Evolutionary conservation across 2,329 filamentous ascomycete species (phyloP).

Genomic region (Ambrosiella xylebori): DNA sequence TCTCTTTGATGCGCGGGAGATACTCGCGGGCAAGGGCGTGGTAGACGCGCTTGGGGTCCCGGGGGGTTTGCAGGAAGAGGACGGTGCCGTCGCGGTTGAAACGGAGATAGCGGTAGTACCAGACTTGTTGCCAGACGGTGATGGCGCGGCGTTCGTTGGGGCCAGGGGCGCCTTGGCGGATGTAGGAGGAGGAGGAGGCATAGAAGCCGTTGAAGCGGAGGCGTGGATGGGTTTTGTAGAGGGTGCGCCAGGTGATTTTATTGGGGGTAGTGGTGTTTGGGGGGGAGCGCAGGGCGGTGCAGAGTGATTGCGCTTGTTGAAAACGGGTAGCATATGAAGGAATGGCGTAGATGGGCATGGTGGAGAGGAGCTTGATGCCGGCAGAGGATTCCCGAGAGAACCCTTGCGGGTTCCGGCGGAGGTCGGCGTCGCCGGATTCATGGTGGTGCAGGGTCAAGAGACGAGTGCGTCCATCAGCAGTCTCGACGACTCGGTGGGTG

Average conservation of each 20-base stretch:
- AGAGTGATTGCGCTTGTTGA: constrained; percentile 12
- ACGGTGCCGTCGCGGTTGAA: constrained; percentile 82
- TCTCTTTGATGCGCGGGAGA: constrained; percentile 29
- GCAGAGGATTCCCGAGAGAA: too few relatives aligned
- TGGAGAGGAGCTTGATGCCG: not conserved
- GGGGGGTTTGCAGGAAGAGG: constrained; percentile 64
- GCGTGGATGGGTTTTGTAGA: constrained; percentile 70
- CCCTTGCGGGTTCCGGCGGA: not conserved
- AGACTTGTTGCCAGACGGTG: constrained; percentile 82
- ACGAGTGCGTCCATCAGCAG: not conserved
- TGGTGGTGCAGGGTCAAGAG: not conserved
- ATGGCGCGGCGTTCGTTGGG: constrained; percentile 56
- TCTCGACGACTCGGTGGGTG: constrained; percentile 23
- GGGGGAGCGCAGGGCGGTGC: constrained; percentile 21
- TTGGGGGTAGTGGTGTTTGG: constrained; percentile 22
- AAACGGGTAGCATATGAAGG: constrained; percentile 15
- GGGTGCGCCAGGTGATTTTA: constrained; percentile 38
- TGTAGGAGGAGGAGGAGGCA: constrained; percentile 92
- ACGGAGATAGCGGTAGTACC: constrained; percentile 91
- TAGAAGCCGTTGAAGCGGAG: constrained; percentile 92
- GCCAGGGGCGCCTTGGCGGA: constrained; percentile 42
- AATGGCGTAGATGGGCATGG: constrained; percentile 19
- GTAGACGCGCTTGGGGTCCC: constrained; percentile 74
- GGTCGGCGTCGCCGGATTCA: not conserved
- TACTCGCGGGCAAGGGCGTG: constrained; percentile 62